Evolutionary conservation across 106 monocot genomes (phyloP), one percentile per base, ranked within the genome.

Genomic region (Triglochin maritima): DNA sequence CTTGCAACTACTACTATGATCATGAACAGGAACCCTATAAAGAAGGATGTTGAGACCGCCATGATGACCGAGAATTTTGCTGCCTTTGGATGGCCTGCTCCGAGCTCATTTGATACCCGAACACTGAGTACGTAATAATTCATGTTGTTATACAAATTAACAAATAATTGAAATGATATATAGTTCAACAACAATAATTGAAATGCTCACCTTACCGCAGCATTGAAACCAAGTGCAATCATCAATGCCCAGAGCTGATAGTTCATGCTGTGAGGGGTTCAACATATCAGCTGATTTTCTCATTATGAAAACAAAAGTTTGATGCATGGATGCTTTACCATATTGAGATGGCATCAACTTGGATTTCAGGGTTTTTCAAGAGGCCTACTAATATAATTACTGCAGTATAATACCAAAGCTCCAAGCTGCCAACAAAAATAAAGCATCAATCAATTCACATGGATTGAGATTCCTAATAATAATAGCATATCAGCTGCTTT

Each of bases 401-500:
- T 17, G 92, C 92, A 9, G 87, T 87, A 48, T 66, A 92, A 66
- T 87, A 92, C 92, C 87, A 92, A 5, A 92, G 80, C 83, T 86
- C 93, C 79, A 89, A 80, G 68, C 93, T 86, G 82, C n/a, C 4
- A 77, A 2, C 45, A 56, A 50, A 69, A 42, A 5, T 41, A 42
- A 60, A 13, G 11, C 47, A 60, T 49, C 7, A 8, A 71, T 64
- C 10, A 5, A 47, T 14, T 42, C 17, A 41, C n/a, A 42, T 60
- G 4, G 4, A 14, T 13, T 13, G 57, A 13, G 1, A 57, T 57
- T 57, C 56, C 56, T 10, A 56, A 13, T 42, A 5, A 45, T 17
- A 69, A 41, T 17, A 17, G 6, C 29, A 29, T 29, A 29, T 29
- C 29, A 29, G 29, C 29, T 29, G 29, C 29, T 65, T 13, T 11